These are phyloP conservation scores for Penicillium diatomitis DNA, from an alignment of 495 filamentous ascomycete genomes.

Conservation along the genomic window DNA sequence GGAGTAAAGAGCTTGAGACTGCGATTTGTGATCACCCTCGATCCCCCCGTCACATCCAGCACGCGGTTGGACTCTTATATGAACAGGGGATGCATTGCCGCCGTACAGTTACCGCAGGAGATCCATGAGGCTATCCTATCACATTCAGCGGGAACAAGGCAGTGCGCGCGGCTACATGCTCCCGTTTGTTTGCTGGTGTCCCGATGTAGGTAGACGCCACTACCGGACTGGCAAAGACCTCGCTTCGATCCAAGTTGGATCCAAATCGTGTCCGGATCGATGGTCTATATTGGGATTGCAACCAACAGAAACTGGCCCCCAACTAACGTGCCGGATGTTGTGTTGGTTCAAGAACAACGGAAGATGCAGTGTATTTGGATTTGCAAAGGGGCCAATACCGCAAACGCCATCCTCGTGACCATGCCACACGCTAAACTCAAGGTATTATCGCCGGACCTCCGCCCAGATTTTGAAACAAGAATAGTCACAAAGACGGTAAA, in stretches of 20 bases:
- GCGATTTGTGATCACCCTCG: background rate
- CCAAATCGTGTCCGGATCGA: too few species aligned
- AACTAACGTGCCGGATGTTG: too few species aligned
- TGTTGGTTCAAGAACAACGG: background rate
- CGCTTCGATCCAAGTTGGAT: background rate
- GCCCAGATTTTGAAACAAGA: background rate
- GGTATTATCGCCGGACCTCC: slow-evolving; percentile 6
- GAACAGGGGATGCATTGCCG: background rate
- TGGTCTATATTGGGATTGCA: too few species aligned
- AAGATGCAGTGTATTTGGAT: background rate
- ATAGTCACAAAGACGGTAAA: background rate
- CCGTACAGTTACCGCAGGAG: background rate
- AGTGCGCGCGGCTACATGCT: background rate
- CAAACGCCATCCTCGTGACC: slow-evolving; percentile 6
- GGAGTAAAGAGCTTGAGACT: background rate
- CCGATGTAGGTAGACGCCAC: background rate
- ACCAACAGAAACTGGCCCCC: too few species aligned
- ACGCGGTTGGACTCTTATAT: background rate
- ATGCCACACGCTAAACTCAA: slow-evolving; percentile 16
- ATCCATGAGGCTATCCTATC: background rate
- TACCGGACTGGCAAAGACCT: background rate
- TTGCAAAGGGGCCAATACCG: background rate
- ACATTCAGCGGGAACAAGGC: background rate
- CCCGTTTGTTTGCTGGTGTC: background rate
- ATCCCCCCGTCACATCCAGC: too few species aligned